A percentile compares a stretch with the other conserved stretches of the same genome.
Evolutionary conservation across 495 filamentous ascomycete species (phyloP).

Genomic region (Bombardia bombarda): DNA sequence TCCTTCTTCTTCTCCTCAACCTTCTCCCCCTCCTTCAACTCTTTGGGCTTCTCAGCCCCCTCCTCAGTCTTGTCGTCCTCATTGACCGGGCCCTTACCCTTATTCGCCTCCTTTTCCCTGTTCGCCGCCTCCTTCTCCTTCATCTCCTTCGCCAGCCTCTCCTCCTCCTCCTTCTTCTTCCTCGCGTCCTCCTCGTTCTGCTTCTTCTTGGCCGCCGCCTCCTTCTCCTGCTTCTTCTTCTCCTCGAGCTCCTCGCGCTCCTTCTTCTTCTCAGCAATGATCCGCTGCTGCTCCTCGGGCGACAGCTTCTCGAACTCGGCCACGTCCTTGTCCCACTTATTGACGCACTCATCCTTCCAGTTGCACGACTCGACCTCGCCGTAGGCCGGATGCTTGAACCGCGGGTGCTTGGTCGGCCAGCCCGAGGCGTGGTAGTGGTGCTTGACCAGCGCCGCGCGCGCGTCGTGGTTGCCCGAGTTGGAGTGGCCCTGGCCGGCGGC

Average conservation of each 20-base stretch:
- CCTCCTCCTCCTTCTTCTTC: constrained; percentile 9
- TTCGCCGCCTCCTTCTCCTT: constrained; percentile 1
- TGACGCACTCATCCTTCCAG: constrained; percentile 49
- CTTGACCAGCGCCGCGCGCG: constrained; percentile 47
- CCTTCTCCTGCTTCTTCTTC: constrained; percentile 22
- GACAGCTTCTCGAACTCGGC: constrained; percentile 35
- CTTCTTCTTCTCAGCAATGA: constrained; percentile 27
- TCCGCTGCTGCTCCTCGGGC: constrained; percentile 34
- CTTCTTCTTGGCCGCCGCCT: not conserved
- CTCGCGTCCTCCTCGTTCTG: constrained; percentile 9
- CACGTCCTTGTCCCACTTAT: constrained; percentile 45
- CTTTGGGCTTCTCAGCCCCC: not conserved
- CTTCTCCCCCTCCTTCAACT: not conserved
- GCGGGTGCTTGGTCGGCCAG: constrained; percentile 49
- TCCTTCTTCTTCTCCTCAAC: not conserved
- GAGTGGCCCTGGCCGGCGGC: constrained; percentile 57
- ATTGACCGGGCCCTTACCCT: constrained; percentile 1
- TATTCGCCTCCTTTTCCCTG: constrained; percentile 6
- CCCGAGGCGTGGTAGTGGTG: constrained; percentile 55
- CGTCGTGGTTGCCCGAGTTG: constrained; percentile 50
- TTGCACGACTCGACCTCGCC: constrained; percentile 55
- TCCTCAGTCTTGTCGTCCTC: constrained; percentile 10
- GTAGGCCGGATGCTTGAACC: constrained; percentile 50
- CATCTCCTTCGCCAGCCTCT: constrained; percentile 5
- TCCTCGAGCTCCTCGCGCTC: constrained; percentile 22